Evolutionary conservation across 805 yeast species (phyloP), one percentile per base, ranked within the genome.

Genomic region (Schwanniomyces vanrijiae): DNA sequence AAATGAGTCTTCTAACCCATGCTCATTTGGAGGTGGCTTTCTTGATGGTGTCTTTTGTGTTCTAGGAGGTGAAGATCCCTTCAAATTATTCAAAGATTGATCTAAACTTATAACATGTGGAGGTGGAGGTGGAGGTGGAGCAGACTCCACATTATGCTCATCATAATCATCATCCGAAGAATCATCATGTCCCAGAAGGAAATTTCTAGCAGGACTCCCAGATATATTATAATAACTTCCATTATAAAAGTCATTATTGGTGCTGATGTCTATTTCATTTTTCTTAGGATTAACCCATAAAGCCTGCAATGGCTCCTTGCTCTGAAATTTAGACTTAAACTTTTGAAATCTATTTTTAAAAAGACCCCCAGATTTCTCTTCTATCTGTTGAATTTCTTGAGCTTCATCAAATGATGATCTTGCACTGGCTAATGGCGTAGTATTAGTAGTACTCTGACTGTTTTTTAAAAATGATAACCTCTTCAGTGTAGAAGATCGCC

Each of bases 261-360:
- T 20, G 3, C 20, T 31, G 19, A 5, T 31, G 35, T 31, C n/a
- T 21, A 37, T 19, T 13, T 37, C 39, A 20, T 37, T 19, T 20
- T 21, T 37, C 16, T 37, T 37, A 5, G 22, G 19, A 26, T 28
- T 38, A 11, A 42, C 44, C 69, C 68, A 66, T 7, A 65, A 43
- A 6, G 54, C 47, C 5, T 64, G 51, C 35, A 68, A 61, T 14
- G 73, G 66, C 40, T 72, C 75, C 51, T 63, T 68, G 19, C 65
- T 54, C 43, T 60, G 61, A 46, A 72, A 66, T 50, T 62, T 66
- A 31, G 48, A 53, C 46, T 61, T 69, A 40, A 72, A 52, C 53
- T 65, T 67, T 42, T 56, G 53, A 44, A 71, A 61, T 34, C 64
- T 66, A 16, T 60, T 47, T n/a, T 53, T 49, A 37, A 59, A 60